These are phyloP conservation scores for Polygonum aviculare DNA, from an alignment of 148 eudicot genomes.

Conservation along the genomic window DNA sequence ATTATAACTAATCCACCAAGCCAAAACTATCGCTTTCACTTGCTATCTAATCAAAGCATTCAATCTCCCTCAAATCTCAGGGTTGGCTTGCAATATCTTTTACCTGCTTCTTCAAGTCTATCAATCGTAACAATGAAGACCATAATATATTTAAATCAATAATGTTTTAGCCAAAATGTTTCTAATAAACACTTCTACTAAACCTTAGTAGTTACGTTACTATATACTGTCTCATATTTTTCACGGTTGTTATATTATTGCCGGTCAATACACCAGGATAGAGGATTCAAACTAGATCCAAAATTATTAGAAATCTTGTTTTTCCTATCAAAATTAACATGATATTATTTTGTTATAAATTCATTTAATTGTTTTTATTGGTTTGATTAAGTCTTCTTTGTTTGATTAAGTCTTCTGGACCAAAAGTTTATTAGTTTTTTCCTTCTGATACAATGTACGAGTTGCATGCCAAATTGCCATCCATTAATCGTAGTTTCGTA, in stretches of 20 bases:
- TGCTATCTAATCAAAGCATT: background rate
- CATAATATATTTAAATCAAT: no score
- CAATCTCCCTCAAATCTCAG: background rate
- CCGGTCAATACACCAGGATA: background rate
- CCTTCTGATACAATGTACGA: background rate
- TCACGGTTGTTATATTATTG: background rate
- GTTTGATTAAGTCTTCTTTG: background rate
- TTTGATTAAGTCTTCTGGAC: background rate
- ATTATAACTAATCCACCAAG: background rate
- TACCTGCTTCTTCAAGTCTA: no score
- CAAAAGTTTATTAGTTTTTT: background rate
- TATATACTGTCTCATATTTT: no score
- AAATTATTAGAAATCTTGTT: background rate
- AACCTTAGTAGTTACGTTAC: no score
- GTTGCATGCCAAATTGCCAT: background rate
- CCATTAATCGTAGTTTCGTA: conserved; percentile 3
- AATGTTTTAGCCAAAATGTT: no score
- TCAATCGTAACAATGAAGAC: no score
- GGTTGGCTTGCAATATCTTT: background rate
- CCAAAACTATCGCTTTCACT: background rate
- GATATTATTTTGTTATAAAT: background rate
- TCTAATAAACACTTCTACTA: no score
- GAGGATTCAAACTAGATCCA: background rate
- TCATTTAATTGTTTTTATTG: background rate
- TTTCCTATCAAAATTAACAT: background rate